These are phyloP conservation scores for Silene conica DNA, from an alignment of 148 eudicot genomes.

Conservation along the genomic window DNA sequence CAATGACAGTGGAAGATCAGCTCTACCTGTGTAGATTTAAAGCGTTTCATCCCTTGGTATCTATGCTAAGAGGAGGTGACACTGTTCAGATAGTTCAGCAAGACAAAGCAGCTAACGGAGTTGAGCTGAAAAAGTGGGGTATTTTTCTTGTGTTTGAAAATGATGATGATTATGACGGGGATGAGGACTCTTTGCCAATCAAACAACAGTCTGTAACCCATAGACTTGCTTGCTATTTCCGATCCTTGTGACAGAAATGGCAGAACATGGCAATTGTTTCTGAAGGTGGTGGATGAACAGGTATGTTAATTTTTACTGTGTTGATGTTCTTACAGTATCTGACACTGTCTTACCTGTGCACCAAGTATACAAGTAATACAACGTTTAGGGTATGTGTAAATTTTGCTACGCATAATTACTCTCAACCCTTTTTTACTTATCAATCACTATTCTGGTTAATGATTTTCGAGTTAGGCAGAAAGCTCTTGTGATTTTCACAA, in stretches of 20 bases:
- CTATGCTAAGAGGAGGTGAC: slow-evolving; percentile 42
- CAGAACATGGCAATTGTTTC: background rate
- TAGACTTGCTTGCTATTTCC: slow-evolving; percentile 34
- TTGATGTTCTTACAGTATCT: background rate
- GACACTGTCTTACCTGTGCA: too few relatives aligned
- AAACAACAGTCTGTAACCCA: slow-evolving; percentile 38
- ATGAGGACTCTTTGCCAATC: slow-evolving; percentile 35
- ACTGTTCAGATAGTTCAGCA: slow-evolving; percentile 26
- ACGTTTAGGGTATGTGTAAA: too few relatives aligned
- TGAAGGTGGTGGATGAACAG: background rate
- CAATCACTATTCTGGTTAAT: too few relatives aligned
- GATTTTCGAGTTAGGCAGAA: too few relatives aligned
- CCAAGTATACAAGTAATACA: too few relatives aligned
- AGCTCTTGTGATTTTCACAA: too few relatives aligned
- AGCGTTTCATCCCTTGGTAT: slow-evolving; percentile 36
- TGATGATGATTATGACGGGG: slow-evolving; percentile 52
- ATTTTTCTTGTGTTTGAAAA: slow-evolving; percentile 44
- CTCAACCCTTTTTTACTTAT: too few relatives aligned
- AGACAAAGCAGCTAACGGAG: slow-evolving; percentile 22
- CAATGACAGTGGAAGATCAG: slow-evolving; percentile 43
- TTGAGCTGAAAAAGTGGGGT: slow-evolving; percentile 43
- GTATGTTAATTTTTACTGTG: background rate
- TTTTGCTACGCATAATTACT: too few relatives aligned
- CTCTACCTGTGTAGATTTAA: slow-evolving; percentile 46
- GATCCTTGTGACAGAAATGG: slow-evolving; percentile 11